phyloP scores from a whole-genome alignment of 108 stramenopile species.

The Pseudonitzschia multiseries region DNA sequence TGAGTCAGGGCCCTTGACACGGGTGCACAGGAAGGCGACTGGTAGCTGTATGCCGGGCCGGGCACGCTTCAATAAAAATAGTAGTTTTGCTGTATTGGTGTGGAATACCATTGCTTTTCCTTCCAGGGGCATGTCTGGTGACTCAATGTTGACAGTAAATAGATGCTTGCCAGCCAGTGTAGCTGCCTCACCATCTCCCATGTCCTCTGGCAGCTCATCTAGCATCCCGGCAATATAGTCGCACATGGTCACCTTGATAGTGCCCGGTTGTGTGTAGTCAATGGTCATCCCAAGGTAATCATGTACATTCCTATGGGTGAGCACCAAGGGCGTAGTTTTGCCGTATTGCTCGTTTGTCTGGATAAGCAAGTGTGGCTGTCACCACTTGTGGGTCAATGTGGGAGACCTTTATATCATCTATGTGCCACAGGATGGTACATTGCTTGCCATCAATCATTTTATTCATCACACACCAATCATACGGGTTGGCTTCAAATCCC shows the following conservation, averaged over 20 bases:
- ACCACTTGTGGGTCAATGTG: constrained; percentile 38
- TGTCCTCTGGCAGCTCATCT: constrained; percentile 17
- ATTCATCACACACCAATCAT: constrained; percentile 51
- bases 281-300: constrained; percentile 49
- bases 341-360: constrained; percentile 24
- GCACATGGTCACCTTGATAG: constrained; percentile 20
- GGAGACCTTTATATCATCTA: too few species aligned
- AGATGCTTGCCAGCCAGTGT: constrained; percentile 38
- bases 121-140: not conserved
- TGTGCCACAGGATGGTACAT: constrained; percentile 23
- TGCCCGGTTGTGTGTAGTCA: constrained; percentile 15
- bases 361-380: constrained; percentile 21
- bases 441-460: constrained; percentile 33
- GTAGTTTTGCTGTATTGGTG: constrained; percentile 28
- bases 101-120: constrained; percentile 7
- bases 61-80: constrained; percentile 31
- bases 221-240: constrained; percentile 25
- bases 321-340: constrained; percentile 19
- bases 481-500: constrained; percentile 47
- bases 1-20: too few species aligned
- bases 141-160: constrained; percentile 27
- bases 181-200: constrained; percentile 6
- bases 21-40: constrained; percentile 48
- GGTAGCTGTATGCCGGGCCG: constrained; percentile 31
- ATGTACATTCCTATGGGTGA: constrained; percentile 16